A percentile compares a stretch with the other conserved stretches of the same genome.
phyloP scores from a whole-genome alignment of 1,284 basidiomycete genomes.

The Moniliella sp. region DNA sequence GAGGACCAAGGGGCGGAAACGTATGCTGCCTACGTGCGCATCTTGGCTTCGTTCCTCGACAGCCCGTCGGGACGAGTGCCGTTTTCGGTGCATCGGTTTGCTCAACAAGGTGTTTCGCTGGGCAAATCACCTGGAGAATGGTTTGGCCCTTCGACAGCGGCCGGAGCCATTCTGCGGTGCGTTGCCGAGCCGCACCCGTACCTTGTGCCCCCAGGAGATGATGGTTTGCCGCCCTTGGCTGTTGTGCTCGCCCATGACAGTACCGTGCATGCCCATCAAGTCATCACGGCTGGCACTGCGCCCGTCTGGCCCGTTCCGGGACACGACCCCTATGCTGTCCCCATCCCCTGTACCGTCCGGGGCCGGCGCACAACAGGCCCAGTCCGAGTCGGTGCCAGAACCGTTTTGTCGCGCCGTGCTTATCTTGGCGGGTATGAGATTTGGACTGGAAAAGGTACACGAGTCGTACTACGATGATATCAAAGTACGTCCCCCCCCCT shows the following conservation, averaged over 20 bases:
- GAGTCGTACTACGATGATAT: constrained; percentile 85
- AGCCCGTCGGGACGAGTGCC: constrained; percentile 67
- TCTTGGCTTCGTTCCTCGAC: constrained; percentile 84
- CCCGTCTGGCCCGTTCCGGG: too few species aligned
- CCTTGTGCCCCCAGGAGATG: too few species aligned
- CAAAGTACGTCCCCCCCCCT: constrained; percentile 49
- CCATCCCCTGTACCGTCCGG: too few species aligned
- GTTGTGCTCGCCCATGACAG: too few species aligned
- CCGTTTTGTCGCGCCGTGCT: too few species aligned
- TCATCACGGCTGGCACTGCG: too few species aligned
- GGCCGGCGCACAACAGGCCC: too few species aligned
- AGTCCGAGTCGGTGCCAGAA: too few species aligned
- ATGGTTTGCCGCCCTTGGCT: too few species aligned
- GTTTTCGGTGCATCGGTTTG: constrained; percentile 89
- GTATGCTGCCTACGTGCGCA: constrained; percentile 50
- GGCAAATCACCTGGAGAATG: constrained; percentile 89
- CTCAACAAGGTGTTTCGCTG: constrained; percentile 71
- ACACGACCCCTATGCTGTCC: too few species aligned
- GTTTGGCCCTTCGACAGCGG: constrained; percentile 92
- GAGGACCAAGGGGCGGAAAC: constrained; percentile 2
- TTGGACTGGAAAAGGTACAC: constrained; percentile 80
- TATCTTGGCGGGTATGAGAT: constrained; percentile 60
- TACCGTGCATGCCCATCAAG: too few species aligned
- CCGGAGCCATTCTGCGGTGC: constrained; percentile 84
- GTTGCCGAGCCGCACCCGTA: too few species aligned